Base-by-base conservation (phyloP, 208 protist genomes). In the Borovskyia barvae region DNA sequence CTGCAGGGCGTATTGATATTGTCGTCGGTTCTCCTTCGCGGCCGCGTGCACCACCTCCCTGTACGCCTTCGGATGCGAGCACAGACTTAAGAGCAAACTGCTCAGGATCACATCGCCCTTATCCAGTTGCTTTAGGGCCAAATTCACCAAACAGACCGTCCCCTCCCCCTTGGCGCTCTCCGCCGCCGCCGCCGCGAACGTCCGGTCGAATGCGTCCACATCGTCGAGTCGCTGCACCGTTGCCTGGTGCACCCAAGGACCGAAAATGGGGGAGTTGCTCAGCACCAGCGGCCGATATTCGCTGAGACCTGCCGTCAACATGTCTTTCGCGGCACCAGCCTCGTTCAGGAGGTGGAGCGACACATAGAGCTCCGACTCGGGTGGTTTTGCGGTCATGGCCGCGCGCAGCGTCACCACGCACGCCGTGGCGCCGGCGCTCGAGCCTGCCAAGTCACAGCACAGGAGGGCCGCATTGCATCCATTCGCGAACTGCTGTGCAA, bases 181-280 rank as follows among this genome's bases (percentile, higher is more conserved):
- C 8, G 46, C 26, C 36, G 39, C 15, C 26, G 69, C 80, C 4
- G 43, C 26, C 11, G 33, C 46, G 24, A 85, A 55, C 33, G 51
- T 36, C 20, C 4, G 12, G 47, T 77, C 62, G 15, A 85, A 66
- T 19, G 28, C 26, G 2, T 37, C 40, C 24, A 52, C 36, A 15
- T 53, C 63, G n/a, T 26, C 47, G 3, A 80, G 14, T 11, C 19
- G 63, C 47, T 54, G 29, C 53, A 85, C 59, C 49, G 54, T 64
- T 22, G 71, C 54, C 28, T 46, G 63, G 49, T 64, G 20, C 12
- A 78, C 49, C 41, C 50, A 72, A 4, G 81, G 81, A 11, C 81
- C 81, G 46, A 84, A 84, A n/a, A 84, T 61, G 11, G 75, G 81
- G 22, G 81, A 88, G 37, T 62, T 77, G 28, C 63, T 59, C 50